Base-by-base conservation (phyloP, 306 rosid species). In the Glycine tomentella region DNA sequence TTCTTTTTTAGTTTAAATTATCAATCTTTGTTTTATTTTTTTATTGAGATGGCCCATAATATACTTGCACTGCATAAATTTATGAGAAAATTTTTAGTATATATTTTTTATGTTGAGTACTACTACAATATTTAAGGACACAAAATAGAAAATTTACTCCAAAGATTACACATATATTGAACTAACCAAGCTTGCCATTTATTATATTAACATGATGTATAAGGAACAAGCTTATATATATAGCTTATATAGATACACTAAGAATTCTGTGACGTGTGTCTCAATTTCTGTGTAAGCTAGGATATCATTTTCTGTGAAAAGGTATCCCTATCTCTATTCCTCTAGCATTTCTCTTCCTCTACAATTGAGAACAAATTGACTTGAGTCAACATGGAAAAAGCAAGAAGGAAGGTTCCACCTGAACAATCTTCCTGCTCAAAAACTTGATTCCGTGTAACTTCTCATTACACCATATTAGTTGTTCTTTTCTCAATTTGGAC, bases 361-460 rank as follows among this genome's bases (percentile, higher is more conserved):
- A 84, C 34, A 25, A 38, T 56, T 52, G 40, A 71, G 61, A 45
- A 58, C 8, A 45, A 69, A 52, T 25, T 55, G 77, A 44, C 4
- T 9, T 17, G 72, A 74, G 40, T 90, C 86, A 94, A 86, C 93
- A 91, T 77, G 97, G 98, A 70, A 91, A 91, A 62, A 91, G 93
- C 87, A 84, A 75, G 84, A 91, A 87, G 1, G 92, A 84, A 63
- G 98, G 92, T 52, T 94, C 92, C 81, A 92, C 79, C 53, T 84
- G 90, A 11, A 92, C 87, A 10, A 79, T 72, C 87, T 83, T 87
- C 84, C 87, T 87, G 83, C 83, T 86, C 75, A 83, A 81, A 63
- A 92, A 86, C 63, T 70, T 85, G 66, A 92, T 78, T 17, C 86
- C 77, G 40, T 75, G 81, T 31, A 94, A 80, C 76, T 94, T 94